Evolutionary conservation across 805 yeast genomes (phyloP).

Genomic region (Blastobotrys americana): DNA sequence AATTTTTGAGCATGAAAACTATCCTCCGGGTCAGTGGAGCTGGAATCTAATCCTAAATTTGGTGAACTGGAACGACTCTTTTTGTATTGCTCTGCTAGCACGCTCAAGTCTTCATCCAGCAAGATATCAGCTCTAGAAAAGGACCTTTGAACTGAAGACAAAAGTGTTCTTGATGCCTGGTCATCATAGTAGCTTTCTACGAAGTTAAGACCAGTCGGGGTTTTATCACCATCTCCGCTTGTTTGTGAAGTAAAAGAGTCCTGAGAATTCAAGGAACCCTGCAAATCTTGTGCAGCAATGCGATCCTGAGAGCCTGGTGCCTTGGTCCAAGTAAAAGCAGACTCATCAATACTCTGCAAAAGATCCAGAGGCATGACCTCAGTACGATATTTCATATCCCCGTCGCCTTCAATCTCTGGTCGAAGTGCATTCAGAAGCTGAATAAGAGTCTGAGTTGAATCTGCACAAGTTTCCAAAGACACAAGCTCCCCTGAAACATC

Average conservation of each 20-base stretch:
- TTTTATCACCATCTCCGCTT: conserved; percentile 14
- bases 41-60: not conserved
- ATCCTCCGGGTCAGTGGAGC: not conserved
- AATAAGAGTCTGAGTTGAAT: conserved; percentile 65
- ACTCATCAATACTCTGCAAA: conserved; percentile 37
- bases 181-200: conserved; percentile 31
- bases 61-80: too few species aligned
- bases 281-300: conserved; percentile 27
- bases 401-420: conserved; percentile 51
- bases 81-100: conserved; percentile 20
- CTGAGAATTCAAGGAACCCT: conserved; percentile 36
- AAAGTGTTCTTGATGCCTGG: conserved; percentile 5
- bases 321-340: conserved; percentile 25
- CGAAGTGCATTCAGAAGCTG: conserved; percentile 68
- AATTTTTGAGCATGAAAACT: conserved; percentile 14
- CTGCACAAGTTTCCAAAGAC: conserved; percentile 52
- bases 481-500: conserved; percentile 16
- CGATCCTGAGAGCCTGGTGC: conserved; percentile 22
- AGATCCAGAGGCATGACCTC: conserved; percentile 32
- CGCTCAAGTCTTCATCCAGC: conserved; percentile 29
- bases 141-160: not conserved
- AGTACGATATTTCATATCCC: conserved; percentile 50
- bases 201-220: conserved; percentile 23
- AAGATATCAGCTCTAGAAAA: conserved; percentile 25
- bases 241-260: conserved; percentile 16